Evolutionary conservation across 257 asterid species (phyloP).

Genomic region (Solanum sparsipilum): DNA sequence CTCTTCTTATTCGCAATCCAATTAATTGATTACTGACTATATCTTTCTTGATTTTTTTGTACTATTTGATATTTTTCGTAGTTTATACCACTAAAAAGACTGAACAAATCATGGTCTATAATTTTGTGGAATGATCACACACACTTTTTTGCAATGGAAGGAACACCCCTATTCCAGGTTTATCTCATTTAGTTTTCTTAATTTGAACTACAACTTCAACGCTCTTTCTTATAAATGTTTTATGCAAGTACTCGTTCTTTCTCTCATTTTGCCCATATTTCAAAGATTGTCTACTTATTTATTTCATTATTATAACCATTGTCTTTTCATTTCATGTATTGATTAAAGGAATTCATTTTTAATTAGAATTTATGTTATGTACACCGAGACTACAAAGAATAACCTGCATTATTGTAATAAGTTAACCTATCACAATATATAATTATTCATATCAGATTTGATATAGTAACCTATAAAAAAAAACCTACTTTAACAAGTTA

Average conservation of each 20-base stretch:
- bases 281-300: neutral
- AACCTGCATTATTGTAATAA: no score
- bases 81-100: neutral
- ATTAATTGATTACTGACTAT: neutral
- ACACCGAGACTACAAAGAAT: no score
- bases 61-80: neutral
- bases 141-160: slow-evolving; percentile 10
- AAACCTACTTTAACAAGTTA: neutral
- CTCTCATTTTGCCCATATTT: neutral
- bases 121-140: slow-evolving; percentile 8
- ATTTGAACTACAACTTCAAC: neutral
- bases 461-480: neutral
- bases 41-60: neutral
- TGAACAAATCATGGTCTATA: neutral
- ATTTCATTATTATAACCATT: neutral
- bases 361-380: neutral
- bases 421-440: neutral
- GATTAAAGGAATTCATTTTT: neutral
- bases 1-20: no score
- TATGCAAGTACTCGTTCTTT: neutral
- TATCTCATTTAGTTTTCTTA: neutral
- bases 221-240: neutral
- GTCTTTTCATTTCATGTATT: neutral
- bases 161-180: slow-evolving; percentile 26
- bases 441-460: neutral